A percentile compares a stretch with the other conserved stretches of the same genome.
phyloP scores from a whole-genome alignment of 176 grass and related monocot species.

The Elaeis guineensis region DNA sequence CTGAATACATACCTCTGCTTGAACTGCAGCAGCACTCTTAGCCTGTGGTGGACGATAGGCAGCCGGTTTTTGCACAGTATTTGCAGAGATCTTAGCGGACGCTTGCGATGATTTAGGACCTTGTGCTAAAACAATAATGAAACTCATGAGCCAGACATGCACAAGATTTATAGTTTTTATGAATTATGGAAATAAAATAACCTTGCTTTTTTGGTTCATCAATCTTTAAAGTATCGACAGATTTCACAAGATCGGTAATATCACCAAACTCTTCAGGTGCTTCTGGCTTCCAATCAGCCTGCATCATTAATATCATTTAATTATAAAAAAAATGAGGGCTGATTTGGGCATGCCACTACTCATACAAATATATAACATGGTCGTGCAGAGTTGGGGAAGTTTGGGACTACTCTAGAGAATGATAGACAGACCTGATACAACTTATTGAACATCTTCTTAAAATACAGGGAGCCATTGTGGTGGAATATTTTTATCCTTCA shows the following conservation, averaged over 20 bases:
- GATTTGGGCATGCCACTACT: no score
- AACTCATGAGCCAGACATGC: slow-evolving; percentile 16
- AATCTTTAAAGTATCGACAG: slow-evolving; percentile 63
- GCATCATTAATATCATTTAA: slow-evolving; percentile 13
- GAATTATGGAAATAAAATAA: slow-evolving; percentile 25
- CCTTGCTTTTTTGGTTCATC: slow-evolving; percentile 77
- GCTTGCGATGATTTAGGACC: slow-evolving; percentile 61
- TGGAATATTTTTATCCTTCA: slow-evolving; percentile 90
- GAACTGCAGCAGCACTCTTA: slow-evolving; percentile 61
- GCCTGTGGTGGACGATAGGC: slow-evolving; percentile 81
- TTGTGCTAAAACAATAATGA: slow-evolving; percentile 41
- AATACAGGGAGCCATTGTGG: slow-evolving; percentile 65
- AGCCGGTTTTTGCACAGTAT: slow-evolving; percentile 38
- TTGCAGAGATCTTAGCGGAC: slow-evolving; percentile 43
- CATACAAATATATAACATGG: no score
- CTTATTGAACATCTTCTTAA: slow-evolving; percentile 87
- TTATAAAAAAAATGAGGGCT: not conserved
- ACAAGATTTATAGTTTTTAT: not conserved
- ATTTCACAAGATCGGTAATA: slow-evolving; percentile 60
- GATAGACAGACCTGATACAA: slow-evolving; percentile 62
- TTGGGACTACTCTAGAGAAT: not conserved
- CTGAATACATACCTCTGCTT: slow-evolving; percentile 59
- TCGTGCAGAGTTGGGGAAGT: no score
- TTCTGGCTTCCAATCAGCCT: slow-evolving; percentile 92
- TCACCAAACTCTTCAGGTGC: slow-evolving; percentile 75